phyloP scores from a whole-genome alignment of 208 protist species.

The Leishmania amazonensis region DNA sequence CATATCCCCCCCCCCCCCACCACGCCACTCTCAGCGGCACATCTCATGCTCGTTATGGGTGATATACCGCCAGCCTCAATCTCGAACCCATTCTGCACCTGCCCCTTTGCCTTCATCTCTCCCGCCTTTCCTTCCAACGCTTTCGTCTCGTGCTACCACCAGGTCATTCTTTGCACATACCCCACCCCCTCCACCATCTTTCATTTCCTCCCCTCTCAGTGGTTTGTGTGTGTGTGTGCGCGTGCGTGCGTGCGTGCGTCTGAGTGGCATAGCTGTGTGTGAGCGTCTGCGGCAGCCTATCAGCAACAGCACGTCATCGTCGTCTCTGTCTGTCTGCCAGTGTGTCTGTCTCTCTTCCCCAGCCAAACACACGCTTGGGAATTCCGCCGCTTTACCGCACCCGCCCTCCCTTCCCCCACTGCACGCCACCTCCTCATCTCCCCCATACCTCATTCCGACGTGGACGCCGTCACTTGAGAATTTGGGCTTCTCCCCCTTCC shows the following conservation, averaged over 20 bases:
- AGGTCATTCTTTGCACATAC: background rate
- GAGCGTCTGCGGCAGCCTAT: background rate
- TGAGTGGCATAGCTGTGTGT: background rate
- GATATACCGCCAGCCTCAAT: constrained; percentile 2
- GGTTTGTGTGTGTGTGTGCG: background rate
- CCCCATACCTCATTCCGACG: background rate
- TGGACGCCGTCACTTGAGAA: background rate
- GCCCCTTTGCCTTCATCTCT: constrained; percentile 8
- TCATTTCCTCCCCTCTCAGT: background rate
- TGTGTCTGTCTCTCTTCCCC: background rate
- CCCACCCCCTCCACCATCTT: background rate
- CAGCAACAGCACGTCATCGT: background rate
- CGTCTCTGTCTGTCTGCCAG: background rate
- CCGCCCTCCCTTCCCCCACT: background rate
- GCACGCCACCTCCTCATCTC: background rate
- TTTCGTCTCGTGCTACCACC: background rate
- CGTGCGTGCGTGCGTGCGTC: background rate
- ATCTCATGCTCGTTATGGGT: background rate
- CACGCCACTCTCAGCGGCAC: background rate
- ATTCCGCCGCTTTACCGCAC: background rate
- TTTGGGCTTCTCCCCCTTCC: background rate
- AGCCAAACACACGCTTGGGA: background rate
- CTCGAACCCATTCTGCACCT: constrained; percentile 7
- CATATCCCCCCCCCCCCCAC: background rate
- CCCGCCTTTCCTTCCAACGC: constrained; percentile 12